phyloP scores from a whole-genome alignment of 2,329 filamentous ascomycete species.

The Helotiales sp. region DNA sequence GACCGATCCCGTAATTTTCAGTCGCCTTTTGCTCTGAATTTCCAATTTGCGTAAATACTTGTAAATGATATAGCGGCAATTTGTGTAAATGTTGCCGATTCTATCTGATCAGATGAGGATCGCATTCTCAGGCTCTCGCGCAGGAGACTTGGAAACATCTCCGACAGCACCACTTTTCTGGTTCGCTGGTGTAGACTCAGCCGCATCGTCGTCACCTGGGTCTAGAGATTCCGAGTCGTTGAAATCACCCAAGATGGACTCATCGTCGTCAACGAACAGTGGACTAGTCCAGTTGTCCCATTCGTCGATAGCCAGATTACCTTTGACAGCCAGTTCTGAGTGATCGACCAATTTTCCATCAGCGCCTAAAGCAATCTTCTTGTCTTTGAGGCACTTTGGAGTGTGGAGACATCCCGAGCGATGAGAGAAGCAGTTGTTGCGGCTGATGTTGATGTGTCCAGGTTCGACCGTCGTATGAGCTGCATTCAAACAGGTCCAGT shows the following conservation, averaged over 20 bases:
- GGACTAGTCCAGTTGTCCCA: conserved; percentile 18
- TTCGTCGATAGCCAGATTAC: background rate
- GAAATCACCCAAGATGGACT: background rate
- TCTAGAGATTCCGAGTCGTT: background rate
- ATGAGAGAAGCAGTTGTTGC: conserved; percentile 41
- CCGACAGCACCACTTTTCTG: background rate
- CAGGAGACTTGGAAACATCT: background rate
- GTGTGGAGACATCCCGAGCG: conserved; percentile 33
- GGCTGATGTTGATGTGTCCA: conserved; percentile 32
- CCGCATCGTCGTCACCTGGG: background rate
- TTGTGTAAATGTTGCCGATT: background rate
- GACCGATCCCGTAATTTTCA: too few species aligned
- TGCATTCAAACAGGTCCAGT: conserved; percentile 43
- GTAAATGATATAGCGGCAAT: background rate
- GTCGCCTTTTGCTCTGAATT: background rate
- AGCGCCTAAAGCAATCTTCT: conserved; percentile 32
- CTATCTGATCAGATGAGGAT: background rate
- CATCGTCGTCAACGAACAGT: conserved; percentile 14
- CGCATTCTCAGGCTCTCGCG: background rate
- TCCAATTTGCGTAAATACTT: background rate
- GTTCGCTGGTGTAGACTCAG: background rate
- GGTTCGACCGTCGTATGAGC: conserved; percentile 39
- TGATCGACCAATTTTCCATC: conserved; percentile 29
- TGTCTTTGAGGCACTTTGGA: conserved; percentile 38
- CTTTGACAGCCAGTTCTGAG: background rate